These are phyloP conservation scores for Pseudogymnoascus sp. DNA, from an alignment of 2,329 filamentous ascomycete genomes.

Conservation along the genomic window DNA sequence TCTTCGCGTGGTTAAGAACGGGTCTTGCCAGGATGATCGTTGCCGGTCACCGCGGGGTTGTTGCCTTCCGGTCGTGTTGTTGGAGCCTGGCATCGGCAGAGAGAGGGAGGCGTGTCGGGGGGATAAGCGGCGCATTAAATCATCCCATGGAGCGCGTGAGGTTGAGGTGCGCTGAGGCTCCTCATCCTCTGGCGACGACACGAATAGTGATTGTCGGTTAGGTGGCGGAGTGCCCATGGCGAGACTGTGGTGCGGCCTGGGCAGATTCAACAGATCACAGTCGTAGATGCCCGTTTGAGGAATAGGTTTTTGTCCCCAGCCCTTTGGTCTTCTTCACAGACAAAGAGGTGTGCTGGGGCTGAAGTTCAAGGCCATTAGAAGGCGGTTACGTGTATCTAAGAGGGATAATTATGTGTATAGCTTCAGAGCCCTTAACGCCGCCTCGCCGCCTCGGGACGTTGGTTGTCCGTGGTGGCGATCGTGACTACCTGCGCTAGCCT, in stretches of 20 bases:
- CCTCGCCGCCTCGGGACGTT: not conserved
- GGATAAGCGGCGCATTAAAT: not conserved
- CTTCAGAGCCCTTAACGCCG: not conserved
- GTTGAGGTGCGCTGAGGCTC: not conserved
- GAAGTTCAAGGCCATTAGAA: not conserved
- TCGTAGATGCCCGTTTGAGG: not conserved
- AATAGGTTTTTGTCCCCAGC: not conserved
- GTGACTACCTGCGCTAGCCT: not conserved
- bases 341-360: conserved; percentile 1
- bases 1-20: not conserved
- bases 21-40: not conserved
- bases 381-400: conserved; percentile 2
- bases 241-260: conserved; percentile 3
- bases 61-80: not conserved
- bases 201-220: conserved; percentile 1
- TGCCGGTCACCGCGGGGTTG: not conserved
- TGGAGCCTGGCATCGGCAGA: not conserved
- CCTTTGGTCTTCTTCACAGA: conserved; percentile 2
- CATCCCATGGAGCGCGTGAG: not conserved
- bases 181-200: conserved; percentile 1
- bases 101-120: not conserved
- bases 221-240: conserved; percentile 1
- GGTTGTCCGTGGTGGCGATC: not conserved
- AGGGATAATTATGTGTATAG: not conserved
- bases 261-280: not conserved